Evolutionary conservation across 1,284 basidiomycete species (phyloP).

Genomic region (Serendipita sp.): DNA sequence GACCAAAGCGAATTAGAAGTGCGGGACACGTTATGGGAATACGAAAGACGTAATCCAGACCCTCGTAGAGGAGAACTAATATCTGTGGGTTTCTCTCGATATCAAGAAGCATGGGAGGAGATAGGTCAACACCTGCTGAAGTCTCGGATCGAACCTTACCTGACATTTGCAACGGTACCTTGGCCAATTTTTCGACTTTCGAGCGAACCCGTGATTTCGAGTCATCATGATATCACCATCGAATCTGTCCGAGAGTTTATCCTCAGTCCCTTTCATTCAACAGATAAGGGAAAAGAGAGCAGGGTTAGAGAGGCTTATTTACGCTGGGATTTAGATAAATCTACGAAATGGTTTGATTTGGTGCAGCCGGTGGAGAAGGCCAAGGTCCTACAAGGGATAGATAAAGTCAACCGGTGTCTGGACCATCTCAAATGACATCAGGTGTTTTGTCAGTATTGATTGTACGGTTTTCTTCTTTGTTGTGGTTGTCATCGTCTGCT

Average conservation of each 20-base stretch:
- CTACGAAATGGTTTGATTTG: slow-evolving; percentile 4
- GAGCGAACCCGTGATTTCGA: background rate
- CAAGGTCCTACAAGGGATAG: background rate
- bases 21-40: background rate
- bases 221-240: background rate
- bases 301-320: slow-evolving; percentile 7
- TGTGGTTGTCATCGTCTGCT: background rate
- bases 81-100: background rate
- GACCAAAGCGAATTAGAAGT: background rate
- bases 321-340: slow-evolving; percentile 6
- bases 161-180: slow-evolving; percentile 1
- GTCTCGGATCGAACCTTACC: background rate
- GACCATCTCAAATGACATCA: background rate
- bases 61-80: background rate
- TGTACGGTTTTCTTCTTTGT: background rate
- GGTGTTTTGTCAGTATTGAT: background rate
- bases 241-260: slow-evolving; percentile 8
- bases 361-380: background rate
- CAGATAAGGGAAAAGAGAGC: slow-evolving; percentile 6
- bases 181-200: background rate
- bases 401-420: background rate
- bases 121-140: background rate
- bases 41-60: background rate
- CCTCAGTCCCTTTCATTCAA: slow-evolving; percentile 8
- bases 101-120: background rate